Conservation (phyloP, 2,329 filamentous ascomycete genomes). For the Sporothrix brasiliensis region DNA sequence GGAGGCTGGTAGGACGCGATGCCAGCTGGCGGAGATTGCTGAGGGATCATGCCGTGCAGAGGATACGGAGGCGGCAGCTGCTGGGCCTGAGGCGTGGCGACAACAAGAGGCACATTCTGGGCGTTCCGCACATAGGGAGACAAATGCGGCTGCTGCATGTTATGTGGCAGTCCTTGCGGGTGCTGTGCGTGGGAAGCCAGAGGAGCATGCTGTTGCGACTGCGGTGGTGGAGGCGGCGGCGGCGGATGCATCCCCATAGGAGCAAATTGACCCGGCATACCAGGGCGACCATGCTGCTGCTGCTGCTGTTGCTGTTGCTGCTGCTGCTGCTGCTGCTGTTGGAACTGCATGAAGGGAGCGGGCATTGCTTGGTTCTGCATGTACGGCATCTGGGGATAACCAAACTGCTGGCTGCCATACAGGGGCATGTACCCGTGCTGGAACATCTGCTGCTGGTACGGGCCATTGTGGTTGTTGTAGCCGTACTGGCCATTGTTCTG, state of each 20-base stretch:
- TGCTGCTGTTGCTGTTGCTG: slow-evolving; percentile 53
- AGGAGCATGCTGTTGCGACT: slow-evolving; percentile 40
- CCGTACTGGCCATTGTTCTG: slow-evolving; percentile 42
- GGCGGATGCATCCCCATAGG: slow-evolving; percentile 28
- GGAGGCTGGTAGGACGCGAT: slow-evolving; percentile 42
- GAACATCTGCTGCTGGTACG: slow-evolving; percentile 51
- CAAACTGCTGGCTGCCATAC: slow-evolving; percentile 52
- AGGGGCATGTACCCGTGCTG: slow-evolving; percentile 55
- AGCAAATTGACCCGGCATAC: not conserved
- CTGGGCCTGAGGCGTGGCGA: slow-evolving; percentile 61
- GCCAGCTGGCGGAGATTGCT: slow-evolving; percentile 45
- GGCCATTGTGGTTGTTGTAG: slow-evolving; percentile 41
- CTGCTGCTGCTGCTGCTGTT: slow-evolving; percentile 48
- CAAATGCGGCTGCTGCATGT: slow-evolving; percentile 25
- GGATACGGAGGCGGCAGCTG: slow-evolving; percentile 18
- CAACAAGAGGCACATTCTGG: slow-evolving; percentile 42
- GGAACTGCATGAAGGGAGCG: slow-evolving; percentile 42
- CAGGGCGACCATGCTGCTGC: slow-evolving; percentile 52
- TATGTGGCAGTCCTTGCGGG: slow-evolving; percentile 52
- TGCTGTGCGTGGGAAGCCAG: slow-evolving; percentile 46
- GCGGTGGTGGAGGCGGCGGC: slow-evolving; percentile 37
- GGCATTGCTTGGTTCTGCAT: slow-evolving; percentile 53
- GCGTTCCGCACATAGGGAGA: slow-evolving; percentile 10
- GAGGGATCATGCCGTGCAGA: not conserved
- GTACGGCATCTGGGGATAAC: slow-evolving; percentile 61